A percentile compares a stretch with the other conserved stretches of the same genome.
phyloP scores from a whole-genome alignment of 2,329 filamentous ascomycete species.

The Aspergillus vadensis region DNA sequence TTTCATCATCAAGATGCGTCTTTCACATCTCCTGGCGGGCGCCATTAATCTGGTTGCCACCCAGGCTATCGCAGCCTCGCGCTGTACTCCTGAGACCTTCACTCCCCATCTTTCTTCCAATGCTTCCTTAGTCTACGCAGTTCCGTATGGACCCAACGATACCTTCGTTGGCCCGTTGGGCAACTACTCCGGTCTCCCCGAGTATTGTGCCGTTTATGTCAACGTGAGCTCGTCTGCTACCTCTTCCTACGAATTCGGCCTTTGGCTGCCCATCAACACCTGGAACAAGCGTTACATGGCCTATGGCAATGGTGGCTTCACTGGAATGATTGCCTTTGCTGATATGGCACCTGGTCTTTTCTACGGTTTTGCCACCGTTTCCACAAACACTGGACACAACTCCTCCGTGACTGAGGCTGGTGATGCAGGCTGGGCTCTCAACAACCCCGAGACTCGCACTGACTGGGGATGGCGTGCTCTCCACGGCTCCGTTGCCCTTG shows the following conservation, averaged over 20 bases:
- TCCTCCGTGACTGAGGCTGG: conserved; percentile 23
- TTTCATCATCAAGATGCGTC: not conserved
- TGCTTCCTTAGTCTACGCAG: not conserved
- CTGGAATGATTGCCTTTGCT: not conserved
- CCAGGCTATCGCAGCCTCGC: not conserved
- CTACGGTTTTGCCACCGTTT: conserved; percentile 46
- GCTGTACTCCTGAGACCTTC: not conserved
- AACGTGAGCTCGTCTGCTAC: conserved; percentile 2
- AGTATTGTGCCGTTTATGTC: not conserved
- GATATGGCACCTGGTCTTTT: not conserved
- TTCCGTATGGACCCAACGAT: not conserved
- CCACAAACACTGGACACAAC: conserved; percentile 51
- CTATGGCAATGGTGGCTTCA: not conserved
- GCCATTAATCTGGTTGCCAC: conserved; percentile 2
- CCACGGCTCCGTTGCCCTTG: conserved; percentile 53
- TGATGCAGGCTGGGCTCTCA: conserved; percentile 25
- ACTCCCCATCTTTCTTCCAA: not conserved
- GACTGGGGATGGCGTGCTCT: conserved; percentile 46
- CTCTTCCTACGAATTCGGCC: not conserved
- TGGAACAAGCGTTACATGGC: conserved; percentile 4
- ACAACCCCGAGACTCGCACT: conserved; percentile 36
- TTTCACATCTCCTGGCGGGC: not conserved
- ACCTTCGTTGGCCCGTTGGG: not conserved
- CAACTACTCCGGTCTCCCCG: conserved; percentile 1
- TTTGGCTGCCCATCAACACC: not conserved